These are phyloP conservation scores for Erythrophleum ivorense DNA, from an alignment of 331 rosid species.

Conservation along the genomic window DNA sequence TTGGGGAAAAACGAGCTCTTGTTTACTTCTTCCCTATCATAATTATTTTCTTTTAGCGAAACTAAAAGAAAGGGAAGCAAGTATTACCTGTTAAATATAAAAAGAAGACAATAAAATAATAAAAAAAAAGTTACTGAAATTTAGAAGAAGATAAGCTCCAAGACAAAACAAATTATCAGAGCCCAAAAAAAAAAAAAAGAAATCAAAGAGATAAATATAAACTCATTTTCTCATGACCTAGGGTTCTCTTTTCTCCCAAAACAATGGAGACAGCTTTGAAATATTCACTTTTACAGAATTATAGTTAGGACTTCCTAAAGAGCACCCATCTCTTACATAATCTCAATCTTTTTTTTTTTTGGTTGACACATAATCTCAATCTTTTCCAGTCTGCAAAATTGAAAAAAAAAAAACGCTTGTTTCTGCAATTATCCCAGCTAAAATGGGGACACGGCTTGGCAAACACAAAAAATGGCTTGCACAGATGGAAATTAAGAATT, in stretches of 20 bases:
- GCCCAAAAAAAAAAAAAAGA: background rate
- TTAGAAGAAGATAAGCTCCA: background rate
- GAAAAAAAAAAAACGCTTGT: background rate
- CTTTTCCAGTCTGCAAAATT: background rate
- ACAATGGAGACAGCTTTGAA: background rate
- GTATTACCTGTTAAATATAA: background rate
- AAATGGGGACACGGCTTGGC: background rate
- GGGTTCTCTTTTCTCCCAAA: slow-evolving; percentile 12
- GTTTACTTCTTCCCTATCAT: background rate
- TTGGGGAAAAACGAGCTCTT: background rate
- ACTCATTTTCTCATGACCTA: slow-evolving; percentile 1
- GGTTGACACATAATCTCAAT: no score
- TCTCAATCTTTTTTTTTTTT: no score
- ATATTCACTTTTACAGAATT: background rate
- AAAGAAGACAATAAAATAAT: background rate
- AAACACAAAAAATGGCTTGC: background rate
- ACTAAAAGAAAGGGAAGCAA: background rate
- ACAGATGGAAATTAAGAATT: background rate
- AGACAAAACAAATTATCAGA: background rate
- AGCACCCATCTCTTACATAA: background rate
- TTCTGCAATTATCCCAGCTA: background rate
- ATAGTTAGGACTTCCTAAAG: slow-evolving; percentile 1
- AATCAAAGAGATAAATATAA: slow-evolving; percentile 15
- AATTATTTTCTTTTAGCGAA: background rate
- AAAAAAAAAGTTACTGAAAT: background rate